Base-by-base conservation (phyloP, 2,329 filamentous ascomycete species). In the Elsinoe fawcettii region DNA sequence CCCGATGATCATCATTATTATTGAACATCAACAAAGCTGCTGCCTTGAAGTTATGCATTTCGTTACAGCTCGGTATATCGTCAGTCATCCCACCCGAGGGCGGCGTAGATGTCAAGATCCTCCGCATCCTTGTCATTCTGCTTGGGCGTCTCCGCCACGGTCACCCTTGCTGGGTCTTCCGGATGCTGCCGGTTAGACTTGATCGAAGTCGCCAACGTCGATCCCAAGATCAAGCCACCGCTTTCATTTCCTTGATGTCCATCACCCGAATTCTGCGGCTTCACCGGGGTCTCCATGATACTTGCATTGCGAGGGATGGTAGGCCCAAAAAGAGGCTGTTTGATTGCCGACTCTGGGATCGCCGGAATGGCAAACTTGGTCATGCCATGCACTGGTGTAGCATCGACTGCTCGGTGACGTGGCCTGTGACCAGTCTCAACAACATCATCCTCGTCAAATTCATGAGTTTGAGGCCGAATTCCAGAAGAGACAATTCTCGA, bases 31-130 rank as follows among this genome's bases (percentile, higher is more conserved):
- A 25, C n/a, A 23, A 46, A 23, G 12, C 41, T 25, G 41, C 22
- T 59, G 62, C 60, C 43, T 54, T 37, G 66, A 59, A 64, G 69
- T 67, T 66, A 71, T 71, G 63, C 70, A 69, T 59, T 64, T 37
- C 62, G 46, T 75, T 71, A 60, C 27, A n/a, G 9, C 14, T 7
- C 34, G 14, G 34, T 4, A 12, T 7, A n/a, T 46, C 41, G 22
- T 56, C 54, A 56, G 49, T 76, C 73, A 63, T 76, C 70, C 75
- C 75, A 77, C 23, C 75, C 75, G 55, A 77, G 60, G 9, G 67
- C 68, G 53, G 72, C 71, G 59, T 75, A 77, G 49, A 77, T 73
- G 20, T 63, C 66, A 14, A 60, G 43, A 14, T 58, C 27, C 23
- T 47, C 51, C 23, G 41, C 54, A 27, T 23, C 32, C 23, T 32